A percentile compares a stretch with the other conserved stretches of the same genome.
Conservation (phyloP, 2,329 filamentous ascomycete species). For the Monosporascus sp. region DNA sequence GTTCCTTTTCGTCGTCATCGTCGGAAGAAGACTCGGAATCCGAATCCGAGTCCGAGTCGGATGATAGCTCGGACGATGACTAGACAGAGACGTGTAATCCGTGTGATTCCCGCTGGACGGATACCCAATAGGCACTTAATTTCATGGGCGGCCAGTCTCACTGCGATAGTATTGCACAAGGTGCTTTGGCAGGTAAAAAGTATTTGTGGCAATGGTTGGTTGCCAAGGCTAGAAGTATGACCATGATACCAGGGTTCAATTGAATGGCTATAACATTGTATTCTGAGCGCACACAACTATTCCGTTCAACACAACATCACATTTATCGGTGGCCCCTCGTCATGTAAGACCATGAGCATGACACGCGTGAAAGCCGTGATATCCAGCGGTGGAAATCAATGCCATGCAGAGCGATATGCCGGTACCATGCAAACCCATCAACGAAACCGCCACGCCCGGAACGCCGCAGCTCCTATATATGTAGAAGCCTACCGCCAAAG, state of each 20-base stretch:
- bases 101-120: too few species aligned
- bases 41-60: constrained; percentile 31
- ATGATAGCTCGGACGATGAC: constrained; percentile 27
- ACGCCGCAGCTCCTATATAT: neutral
- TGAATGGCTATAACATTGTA: neutral
- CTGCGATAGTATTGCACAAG: neutral
- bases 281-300: too few species aligned
- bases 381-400: neutral
- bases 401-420: neutral
- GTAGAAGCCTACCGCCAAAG: neutral
- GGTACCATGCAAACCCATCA: neutral
- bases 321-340: neutral
- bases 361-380: neutral
- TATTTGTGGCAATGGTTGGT: too few species aligned
- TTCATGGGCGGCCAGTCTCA: neutral
- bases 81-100: neutral
- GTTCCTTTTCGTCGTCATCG: constrained; percentile 11
- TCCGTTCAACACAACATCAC: too few species aligned
- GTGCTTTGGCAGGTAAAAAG: too few species aligned
- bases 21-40: constrained; percentile 20
- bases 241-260: neutral
- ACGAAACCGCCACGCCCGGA: neutral
- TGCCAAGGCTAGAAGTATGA: too few species aligned
- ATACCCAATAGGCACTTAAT: neutral
- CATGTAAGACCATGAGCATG: neutral